Conservation (phyloP, 257 asterid species). For the Solanum ahanhuiri region DNA sequence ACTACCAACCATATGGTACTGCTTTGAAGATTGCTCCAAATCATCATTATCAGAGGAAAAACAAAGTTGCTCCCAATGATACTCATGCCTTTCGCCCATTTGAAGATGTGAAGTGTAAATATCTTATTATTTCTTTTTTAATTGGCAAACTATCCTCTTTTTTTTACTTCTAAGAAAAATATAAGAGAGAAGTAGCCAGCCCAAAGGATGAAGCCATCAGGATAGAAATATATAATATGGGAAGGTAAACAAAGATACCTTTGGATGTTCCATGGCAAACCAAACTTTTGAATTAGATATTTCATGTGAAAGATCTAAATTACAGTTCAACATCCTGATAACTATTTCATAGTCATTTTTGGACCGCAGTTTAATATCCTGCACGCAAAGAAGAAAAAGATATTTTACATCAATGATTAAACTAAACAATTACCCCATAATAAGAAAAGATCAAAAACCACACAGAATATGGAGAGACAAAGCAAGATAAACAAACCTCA, state of each 20-base stretch:
- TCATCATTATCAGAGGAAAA: background rate
- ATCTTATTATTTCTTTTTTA: background rate
- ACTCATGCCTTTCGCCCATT: background rate
- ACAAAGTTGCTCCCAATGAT: background rate
- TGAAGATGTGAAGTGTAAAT: background rate
- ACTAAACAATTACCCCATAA: background rate
- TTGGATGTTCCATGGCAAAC: conserved; percentile 77
- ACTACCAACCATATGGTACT: background rate
- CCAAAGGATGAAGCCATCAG: background rate
- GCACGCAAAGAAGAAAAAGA: background rate
- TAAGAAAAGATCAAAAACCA: background rate
- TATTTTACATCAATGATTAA: background rate
- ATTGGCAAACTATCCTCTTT: background rate
- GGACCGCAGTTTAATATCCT: conserved; percentile 39
- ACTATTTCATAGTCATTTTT: conserved; percentile 55
- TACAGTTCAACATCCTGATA: conserved; percentile 50
- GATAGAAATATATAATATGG: background rate
- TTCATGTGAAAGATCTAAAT: conserved; percentile 34
- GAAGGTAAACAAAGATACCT: conserved; percentile 33
- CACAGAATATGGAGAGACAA: background rate
- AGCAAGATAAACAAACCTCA: conserved; percentile 33
- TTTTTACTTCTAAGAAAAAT: background rate
- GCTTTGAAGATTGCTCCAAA: background rate
- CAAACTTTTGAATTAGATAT: conserved; percentile 44
- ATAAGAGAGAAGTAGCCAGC: background rate